phyloP scores from a whole-genome alignment of 2,329 filamentous ascomycete genomes.

The Sporothrix dimorphospora region DNA sequence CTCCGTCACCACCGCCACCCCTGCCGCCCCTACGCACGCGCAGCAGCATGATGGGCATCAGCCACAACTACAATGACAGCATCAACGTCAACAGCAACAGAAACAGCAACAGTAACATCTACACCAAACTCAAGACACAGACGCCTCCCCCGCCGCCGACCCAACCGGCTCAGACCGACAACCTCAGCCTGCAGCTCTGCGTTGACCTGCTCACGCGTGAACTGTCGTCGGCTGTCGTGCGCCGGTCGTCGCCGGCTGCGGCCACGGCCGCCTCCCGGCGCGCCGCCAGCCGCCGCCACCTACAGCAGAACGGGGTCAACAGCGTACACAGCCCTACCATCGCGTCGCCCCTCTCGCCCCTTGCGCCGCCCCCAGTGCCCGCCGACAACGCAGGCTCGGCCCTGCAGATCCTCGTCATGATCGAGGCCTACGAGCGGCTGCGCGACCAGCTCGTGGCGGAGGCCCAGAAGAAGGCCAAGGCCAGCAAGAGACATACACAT shows the following conservation, averaged over 20 bases:
- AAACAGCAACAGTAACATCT: not conserved
- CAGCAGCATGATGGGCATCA: slow-evolving; percentile 7
- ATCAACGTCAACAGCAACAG: not conserved
- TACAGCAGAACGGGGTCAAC: slow-evolving; percentile 2
- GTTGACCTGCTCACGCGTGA: slow-evolving; percentile 56
- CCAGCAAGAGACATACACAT: not conserved
- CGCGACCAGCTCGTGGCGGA: slow-evolving; percentile 49
- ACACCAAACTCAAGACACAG: slow-evolving; percentile 12
- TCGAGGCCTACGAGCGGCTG: slow-evolving; percentile 60
- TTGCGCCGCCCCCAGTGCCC: slow-evolving; percentile 28
- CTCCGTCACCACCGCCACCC: slow-evolving; percentile 2
- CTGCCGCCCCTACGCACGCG: slow-evolving; percentile 23
- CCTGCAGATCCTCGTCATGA: slow-evolving; percentile 60
- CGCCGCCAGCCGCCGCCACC: slow-evolving; percentile 15
- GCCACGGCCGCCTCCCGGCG: slow-evolving; percentile 21
- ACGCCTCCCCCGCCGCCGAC: slow-evolving; percentile 21
- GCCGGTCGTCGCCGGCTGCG: slow-evolving; percentile 20
- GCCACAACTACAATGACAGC: not conserved
- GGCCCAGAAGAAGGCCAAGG: slow-evolving; percentile 30
- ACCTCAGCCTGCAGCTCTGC: slow-evolving; percentile 54
- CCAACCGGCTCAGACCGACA: slow-evolving; percentile 38
- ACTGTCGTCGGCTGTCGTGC: slow-evolving; percentile 48
- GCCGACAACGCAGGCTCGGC: slow-evolving; percentile 45
- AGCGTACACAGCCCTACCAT: not conserved
- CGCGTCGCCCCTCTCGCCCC: slow-evolving; percentile 31